Base-by-base conservation (phyloP, 306 rosid genomes). In the Urtica urens region DNA sequence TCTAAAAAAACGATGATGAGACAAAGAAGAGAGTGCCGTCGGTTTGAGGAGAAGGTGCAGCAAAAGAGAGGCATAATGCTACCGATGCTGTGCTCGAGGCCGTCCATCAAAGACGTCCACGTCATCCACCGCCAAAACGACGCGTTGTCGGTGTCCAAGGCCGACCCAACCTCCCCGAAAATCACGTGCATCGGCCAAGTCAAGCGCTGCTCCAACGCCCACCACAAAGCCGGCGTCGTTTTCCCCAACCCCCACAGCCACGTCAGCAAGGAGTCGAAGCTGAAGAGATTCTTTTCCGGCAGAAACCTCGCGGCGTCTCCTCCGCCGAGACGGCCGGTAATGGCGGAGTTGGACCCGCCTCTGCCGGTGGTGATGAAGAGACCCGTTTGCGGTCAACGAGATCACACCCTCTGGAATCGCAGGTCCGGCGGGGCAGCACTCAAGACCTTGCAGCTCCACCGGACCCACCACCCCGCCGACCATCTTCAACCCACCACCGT, bases 141-240 rank as follows among this genome's bases (percentile, higher is more conserved):
- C 51, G 60, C 45, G 65, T 2, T 22, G 56, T 19, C 5, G 45
- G 1, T 38, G 3, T 16, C 49, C 49, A 7, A 23, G 43, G 46
- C 65, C 50, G 52, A 77, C 39, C 85, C 94, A 47, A 41, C 75
- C 27, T 92, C 99, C 31, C 99, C 99, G 1, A 82, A 61, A 74
- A 85, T 85, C 67, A 69, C 93, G 38, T 92, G 99, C 77, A 85
- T 78, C 81, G 99, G 99, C 48, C 96, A 92, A 55, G 99, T 92
- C 1, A 92, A 82, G 64, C 74, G 96, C 38, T 72, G 68, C 70
- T 84, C 81, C 82, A 85, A 55, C 50, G 79, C 81, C 1, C 72
- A 70, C 70, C 84, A 85, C 82, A 85, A 55, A 53, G 79, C 81
- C 1, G n/a, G n/a, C n/a, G 53, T 68, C 1, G 94, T 90, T 2